Conservation (phyloP, 2,329 filamentous ascomycete species). For the Hortaea werneckii region DNA sequence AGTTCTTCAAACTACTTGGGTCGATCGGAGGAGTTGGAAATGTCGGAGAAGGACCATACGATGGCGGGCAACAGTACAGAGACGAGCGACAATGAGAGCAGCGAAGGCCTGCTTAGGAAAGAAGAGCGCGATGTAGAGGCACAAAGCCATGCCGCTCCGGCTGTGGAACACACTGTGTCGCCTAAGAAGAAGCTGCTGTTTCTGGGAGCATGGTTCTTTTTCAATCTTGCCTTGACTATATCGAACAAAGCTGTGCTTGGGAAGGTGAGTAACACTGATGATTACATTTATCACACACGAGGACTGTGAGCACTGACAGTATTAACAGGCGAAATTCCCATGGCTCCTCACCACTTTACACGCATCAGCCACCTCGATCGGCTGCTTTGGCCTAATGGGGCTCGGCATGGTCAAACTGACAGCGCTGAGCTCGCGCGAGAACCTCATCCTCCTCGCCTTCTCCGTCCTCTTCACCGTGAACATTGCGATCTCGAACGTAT, state of each 20-base stretch:
- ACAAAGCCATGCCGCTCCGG: slow-evolving; percentile 1
- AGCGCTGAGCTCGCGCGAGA: slow-evolving; percentile 40
- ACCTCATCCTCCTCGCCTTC: slow-evolving; percentile 47
- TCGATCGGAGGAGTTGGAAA: not conserved
- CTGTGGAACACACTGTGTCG: slow-evolving; percentile 14
- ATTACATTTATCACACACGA: no score
- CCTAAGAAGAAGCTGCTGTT: slow-evolving; percentile 14
- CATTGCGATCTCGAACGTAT: slow-evolving; percentile 53
- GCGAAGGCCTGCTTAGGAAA: not conserved
- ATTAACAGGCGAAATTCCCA: slow-evolving; percentile 50
- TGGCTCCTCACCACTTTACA: slow-evolving; percentile 53
- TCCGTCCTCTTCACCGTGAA: slow-evolving; percentile 52
- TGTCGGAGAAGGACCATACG: not conserved
- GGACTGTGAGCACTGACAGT: not conserved
- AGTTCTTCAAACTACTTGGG: not conserved
- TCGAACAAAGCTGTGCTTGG: slow-evolving; percentile 49
- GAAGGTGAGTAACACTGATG: not conserved
- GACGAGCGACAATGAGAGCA: not conserved
- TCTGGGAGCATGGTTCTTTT: slow-evolving; percentile 38
- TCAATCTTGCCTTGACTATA: slow-evolving; percentile 42
- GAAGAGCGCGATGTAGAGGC: not conserved
- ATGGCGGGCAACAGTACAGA: not conserved
- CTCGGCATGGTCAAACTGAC: slow-evolving; percentile 45
- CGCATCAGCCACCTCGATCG: slow-evolving; percentile 43
- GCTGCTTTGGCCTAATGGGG: slow-evolving; percentile 43